phyloP scores from a whole-genome alignment of 2,329 filamentous ascomycete genomes.

The Aspergillus brasiliensis region DNA sequence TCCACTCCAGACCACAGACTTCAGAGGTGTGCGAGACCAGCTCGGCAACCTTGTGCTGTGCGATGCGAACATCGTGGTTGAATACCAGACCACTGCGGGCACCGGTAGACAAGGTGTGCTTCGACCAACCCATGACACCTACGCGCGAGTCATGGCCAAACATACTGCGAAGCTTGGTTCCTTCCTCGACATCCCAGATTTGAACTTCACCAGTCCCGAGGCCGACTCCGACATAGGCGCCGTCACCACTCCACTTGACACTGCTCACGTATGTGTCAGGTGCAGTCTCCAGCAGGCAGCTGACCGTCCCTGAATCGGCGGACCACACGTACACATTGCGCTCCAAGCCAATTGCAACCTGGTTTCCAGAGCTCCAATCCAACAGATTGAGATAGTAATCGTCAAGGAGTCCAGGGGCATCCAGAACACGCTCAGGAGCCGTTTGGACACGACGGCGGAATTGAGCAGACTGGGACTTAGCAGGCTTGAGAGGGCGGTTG shows the following conservation, averaged over 20 bases:
- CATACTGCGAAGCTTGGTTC: constrained; percentile 96
- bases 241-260: constrained; percentile 98
- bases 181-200: constrained; percentile 98
- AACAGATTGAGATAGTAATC: constrained; percentile 99
- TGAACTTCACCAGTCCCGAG: constrained; percentile 95
- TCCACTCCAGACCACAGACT: constrained; percentile 97
- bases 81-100: constrained; percentile 92
- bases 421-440: constrained; percentile 91
- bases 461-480: constrained; percentile 73
- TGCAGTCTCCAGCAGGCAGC: constrained; percentile 81
- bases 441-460: constrained; percentile 91
- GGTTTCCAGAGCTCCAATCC: constrained; percentile 97
- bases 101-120: constrained; percentile 93
- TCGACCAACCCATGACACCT: constrained; percentile 98
- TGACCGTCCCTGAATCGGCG: constrained; percentile 86
- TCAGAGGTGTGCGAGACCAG: constrained; percentile 96
- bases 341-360: constrained; percentile 96
- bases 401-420: constrained; percentile 92
- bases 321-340: constrained; percentile 99
- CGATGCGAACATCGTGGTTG: constrained; percentile 98
- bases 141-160: constrained; percentile 95
- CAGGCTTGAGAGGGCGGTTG: constrained; percentile 88
- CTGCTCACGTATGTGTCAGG: constrained; percentile 95
- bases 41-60: constrained; percentile 97
- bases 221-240: constrained; percentile 92